Base-by-base conservation (phyloP, 257 asterid species). In the Knoxia roxburghii region DNA sequence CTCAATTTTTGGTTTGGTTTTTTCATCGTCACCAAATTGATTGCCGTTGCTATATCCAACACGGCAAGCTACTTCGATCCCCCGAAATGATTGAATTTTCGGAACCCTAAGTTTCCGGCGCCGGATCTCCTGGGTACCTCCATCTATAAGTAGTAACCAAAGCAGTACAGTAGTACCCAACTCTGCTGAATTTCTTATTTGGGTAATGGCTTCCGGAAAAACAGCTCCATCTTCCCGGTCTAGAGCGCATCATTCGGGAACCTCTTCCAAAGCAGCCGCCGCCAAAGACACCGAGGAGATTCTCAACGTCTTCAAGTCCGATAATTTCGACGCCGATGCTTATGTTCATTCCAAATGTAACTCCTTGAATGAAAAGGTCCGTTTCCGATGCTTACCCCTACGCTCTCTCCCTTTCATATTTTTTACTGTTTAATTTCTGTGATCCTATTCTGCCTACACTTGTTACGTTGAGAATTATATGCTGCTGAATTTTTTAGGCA, bases 291-390 rank as follows among this genome's bases (percentile, higher is more conserved):
- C 68, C 49, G 97, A 94, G 84, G 96, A 94, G 39, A 88, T 90
- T 85, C 95, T 94, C 76, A 86, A 83, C 78, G 87, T 88, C 74
- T 94, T 94, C 89, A 90, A 87, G 79, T 79, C 99, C 79, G 97
- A 94, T 79, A 77, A 59, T 71, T 94, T 86, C 82, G 96, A 94
- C 73, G 97, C 97, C 70, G 99, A 94, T 82, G 73, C 78, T 52
- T 94, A 49, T 77, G 85, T 94, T 70, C 89, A 89, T 71, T 86
- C 97, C 82, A 94, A 90, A 80, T 94, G 99, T 79, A 90, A 87
- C 66, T 82, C 96, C 48, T 84, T 88, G 30, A 83, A 79, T 62
- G 99, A 94, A 75, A 94, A 90, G 99, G 99, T 90, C 67, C 53
- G n/a, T n/a, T n/a, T n/a, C n/a, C n/a, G n/a, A n/a, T n/a, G n/a